A percentile compares a stretch with the other conserved stretches of the same genome.
phyloP scores from a whole-genome alignment of 352 stramenopile genomes.

The Blastocystis hominis region DNA sequence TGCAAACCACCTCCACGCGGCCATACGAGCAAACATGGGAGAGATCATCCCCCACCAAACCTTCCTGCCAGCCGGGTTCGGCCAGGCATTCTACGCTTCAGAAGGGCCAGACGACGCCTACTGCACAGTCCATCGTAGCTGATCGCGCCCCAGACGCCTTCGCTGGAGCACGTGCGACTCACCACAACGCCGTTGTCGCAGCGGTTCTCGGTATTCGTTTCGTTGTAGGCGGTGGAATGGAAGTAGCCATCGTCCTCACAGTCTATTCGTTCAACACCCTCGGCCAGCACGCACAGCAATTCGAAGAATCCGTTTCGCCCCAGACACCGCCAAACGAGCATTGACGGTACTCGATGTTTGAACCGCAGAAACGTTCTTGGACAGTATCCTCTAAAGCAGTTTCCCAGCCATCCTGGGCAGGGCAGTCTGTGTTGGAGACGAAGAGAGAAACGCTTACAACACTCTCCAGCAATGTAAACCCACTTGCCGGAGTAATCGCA shows the following conservation, averaged over 20 bases:
- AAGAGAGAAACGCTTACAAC: background rate
- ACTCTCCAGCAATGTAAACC: background rate
- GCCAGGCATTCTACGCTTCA: background rate
- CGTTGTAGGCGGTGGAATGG: background rate
- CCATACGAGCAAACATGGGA: background rate
- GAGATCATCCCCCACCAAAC: background rate
- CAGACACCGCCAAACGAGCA: background rate
- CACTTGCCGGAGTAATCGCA: conserved; percentile 30
- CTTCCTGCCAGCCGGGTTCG: conserved; percentile 8
- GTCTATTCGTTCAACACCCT: background rate
- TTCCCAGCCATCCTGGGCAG: background rate
- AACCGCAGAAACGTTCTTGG: background rate
- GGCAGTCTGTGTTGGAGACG: background rate
- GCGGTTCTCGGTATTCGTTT: conserved; percentile 1
- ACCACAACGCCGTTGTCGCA: conserved; percentile 34
- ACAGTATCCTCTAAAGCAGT: background rate
- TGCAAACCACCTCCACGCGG: background rate
- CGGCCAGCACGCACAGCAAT: background rate
- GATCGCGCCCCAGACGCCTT: background rate
- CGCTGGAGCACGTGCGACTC: background rate
- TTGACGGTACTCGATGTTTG: background rate
- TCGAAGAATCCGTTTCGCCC: background rate
- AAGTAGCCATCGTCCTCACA: background rate
- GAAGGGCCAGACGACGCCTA: background rate
- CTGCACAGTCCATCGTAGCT: conserved; percentile 10